Base-by-base conservation (phyloP, 2,329 filamentous ascomycete genomes). In the Tolypocladium tropicale region DNA sequence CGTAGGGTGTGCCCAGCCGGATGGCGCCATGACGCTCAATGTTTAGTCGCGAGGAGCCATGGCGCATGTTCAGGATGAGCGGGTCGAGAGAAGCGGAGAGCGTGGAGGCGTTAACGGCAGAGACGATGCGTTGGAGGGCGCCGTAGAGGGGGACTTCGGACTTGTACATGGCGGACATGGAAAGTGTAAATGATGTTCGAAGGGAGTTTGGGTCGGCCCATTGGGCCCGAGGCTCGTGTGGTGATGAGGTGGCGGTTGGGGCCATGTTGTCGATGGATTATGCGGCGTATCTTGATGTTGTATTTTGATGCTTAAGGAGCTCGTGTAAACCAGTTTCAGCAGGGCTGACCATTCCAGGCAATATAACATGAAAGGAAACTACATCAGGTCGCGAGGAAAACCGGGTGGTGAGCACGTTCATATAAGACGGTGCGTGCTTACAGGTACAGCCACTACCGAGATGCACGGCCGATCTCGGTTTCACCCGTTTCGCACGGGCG, bases 141-240 rank as follows among this genome's bases (percentile, higher is more conserved):
- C 61, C 57, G 53, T 64, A 64, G 4, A 62, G 58, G 3, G 62
- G 61, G 4, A 63, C 62, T 23, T 64, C 62, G 23, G 55, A 28
- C 39, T 61, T 60, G 55, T 64, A 64, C 62, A 64, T 64, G 56
- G 57, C 56, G 23, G 62, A 65, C 60, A 64, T 59, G 56, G 59
- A 58, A 12, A 57, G 49, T 4, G 60, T 59, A 50, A 63, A 63
- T 33, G 52, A 37, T 0, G 61, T 61, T 12, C 62, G 57, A 4
- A 59, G 57, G 54, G 58, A 66, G 64, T 71, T 46, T 25, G 39
- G 39, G n/a, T 41, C 37, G 37, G 37, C 37, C 37, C 37, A 41
- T 14, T 21, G 14, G 2, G 39, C 9, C 2, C n/a, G 23, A 3
- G 39, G 3, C 10, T 41, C 4, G n/a, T 23, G 21, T 43, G 21